A percentile compares a stretch with the other conserved stretches of the same genome.
Evolutionary conservation across 2,329 filamentous ascomycete genomes (phyloP).

Genomic region (Bimuria novae-zelandiae): DNA sequence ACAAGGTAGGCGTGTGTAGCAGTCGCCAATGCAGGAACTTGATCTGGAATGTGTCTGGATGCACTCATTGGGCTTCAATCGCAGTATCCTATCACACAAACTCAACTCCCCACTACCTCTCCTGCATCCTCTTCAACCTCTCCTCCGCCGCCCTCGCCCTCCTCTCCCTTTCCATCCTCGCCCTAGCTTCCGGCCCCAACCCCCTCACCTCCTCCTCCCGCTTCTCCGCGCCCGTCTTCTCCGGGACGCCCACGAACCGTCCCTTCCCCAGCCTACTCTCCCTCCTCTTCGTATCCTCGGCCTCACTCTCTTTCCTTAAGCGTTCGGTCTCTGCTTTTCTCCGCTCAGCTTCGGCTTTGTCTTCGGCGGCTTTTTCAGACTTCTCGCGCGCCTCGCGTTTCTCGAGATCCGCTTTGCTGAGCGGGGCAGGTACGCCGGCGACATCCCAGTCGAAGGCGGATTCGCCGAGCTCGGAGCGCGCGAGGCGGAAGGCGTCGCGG

Average conservation of each 20-base stretch:
- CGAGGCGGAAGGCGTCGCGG: conserved; percentile 88
- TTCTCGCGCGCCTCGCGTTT: conserved; percentile 71
- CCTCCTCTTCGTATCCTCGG: conserved; percentile 54
- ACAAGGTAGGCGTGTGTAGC: too few species aligned
- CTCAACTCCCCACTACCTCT: conserved; percentile 7
- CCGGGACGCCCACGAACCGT: conserved; percentile 58
- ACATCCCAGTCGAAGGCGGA: conserved; percentile 76
- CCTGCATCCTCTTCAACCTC: conserved; percentile 65
- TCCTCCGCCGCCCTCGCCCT: conserved; percentile 91
- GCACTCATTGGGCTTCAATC: too few species aligned
- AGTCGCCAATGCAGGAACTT: too few species aligned
- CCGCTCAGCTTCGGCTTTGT: conserved; percentile 63
- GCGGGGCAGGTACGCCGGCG: conserved; percentile 71
- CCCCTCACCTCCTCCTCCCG: conserved; percentile 84
- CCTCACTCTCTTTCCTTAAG: conserved; percentile 62
- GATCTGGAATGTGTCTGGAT: too few species aligned
- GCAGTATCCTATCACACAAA: too few species aligned
- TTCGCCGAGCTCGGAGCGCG: conserved; percentile 81
- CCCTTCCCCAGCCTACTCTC: conserved; percentile 56
- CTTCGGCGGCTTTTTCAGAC: conserved; percentile 68
- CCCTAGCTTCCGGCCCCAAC: conserved; percentile 83
- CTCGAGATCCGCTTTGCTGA: conserved; percentile 74
- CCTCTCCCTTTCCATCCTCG: conserved; percentile 82
- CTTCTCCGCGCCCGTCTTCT: conserved; percentile 78
- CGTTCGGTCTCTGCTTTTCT: conserved; percentile 76